These are phyloP conservation scores for Microbotryum scabiosae DNA, from an alignment of 1,284 basidiomycete genomes.

Conservation along the genomic window DNA sequence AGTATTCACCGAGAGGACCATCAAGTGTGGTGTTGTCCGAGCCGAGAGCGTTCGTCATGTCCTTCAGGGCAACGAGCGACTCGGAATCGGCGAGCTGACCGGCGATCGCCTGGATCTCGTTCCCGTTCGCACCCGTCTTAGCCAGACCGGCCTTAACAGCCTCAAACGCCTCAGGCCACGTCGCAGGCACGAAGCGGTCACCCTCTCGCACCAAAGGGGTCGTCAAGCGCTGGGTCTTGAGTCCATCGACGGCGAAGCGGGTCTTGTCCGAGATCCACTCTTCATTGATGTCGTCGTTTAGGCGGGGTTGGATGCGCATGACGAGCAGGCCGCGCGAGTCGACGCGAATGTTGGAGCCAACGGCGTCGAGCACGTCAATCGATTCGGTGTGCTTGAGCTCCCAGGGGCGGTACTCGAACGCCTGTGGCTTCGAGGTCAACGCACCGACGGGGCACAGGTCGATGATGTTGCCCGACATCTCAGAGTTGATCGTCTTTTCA, in stretches of 20 bases:
- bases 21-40: slow-evolving; percentile 91
- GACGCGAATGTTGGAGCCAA: slow-evolving; percentile 94
- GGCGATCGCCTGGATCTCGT: slow-evolving; percentile 93
- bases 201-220: slow-evolving; percentile 84
- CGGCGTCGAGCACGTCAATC: slow-evolving; percentile 93
- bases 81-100: slow-evolving; percentile 92
- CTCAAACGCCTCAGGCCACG: slow-evolving; percentile 86
- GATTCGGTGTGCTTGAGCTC: slow-evolving; percentile 98
- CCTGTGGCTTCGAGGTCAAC: slow-evolving; percentile 94
- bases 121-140: slow-evolving; percentile 72
- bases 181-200: slow-evolving; percentile 80
- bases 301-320: slow-evolving; percentile 92
- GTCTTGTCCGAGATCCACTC: slow-evolving; percentile 99
- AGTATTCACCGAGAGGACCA: slow-evolving; percentile 55
- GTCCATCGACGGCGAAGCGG: slow-evolving; percentile 89
- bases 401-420: slow-evolving; percentile 95
- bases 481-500: slow-evolving; percentile 94
- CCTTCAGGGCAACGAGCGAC: slow-evolving; percentile 85
- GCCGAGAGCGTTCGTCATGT: slow-evolving; percentile 84
- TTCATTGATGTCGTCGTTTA: slow-evolving; percentile 98
- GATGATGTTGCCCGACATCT: slow-evolving; percentile 94
- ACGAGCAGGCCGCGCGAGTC: slow-evolving; percentile 94
- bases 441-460: slow-evolving; percentile 97
- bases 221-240: slow-evolving; percentile 91
- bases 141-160: slow-evolving; percentile 71